These are phyloP conservation scores for Chalciporus piperatus DNA, from an alignment of 768 basidiomycete species.

Conservation along the genomic window DNA sequence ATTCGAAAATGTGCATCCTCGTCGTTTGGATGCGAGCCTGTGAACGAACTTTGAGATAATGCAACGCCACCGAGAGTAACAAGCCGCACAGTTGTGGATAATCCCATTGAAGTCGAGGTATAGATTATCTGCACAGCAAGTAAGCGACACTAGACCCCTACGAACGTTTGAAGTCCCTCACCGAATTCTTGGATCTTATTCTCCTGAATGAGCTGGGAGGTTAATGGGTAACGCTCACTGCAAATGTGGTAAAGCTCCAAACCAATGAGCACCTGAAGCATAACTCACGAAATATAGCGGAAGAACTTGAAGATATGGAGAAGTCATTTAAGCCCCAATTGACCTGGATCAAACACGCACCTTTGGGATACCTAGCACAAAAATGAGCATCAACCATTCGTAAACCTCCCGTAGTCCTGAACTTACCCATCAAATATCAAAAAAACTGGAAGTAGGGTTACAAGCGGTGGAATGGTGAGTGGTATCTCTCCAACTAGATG, in stretches of 20 bases:
- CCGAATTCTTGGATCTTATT: conserved; percentile 99
- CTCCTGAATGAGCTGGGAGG: conserved; percentile 95
- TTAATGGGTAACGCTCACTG: conserved; percentile 96
- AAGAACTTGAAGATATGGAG: conserved; percentile 64
- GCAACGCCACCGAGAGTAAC: background rate
- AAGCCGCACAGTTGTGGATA: conserved; percentile 70
- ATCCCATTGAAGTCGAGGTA: conserved; percentile 95
- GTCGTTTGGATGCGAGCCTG: conserved; percentile 94
- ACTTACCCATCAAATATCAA: conserved; percentile 23
- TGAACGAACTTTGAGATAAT: background rate
- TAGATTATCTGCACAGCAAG: conserved; percentile 61
- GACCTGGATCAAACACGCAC: conserved; percentile 32
- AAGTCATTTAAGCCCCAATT: conserved; percentile 7
- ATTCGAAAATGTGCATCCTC: conserved; percentile 93
- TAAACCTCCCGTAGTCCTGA: background rate
- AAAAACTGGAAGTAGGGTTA: conserved; percentile 10
- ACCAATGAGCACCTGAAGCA: background rate
- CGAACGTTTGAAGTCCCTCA: conserved; percentile 29
- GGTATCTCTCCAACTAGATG: background rate
- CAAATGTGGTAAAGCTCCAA: conserved; percentile 5
- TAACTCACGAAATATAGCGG: conserved; percentile 86
- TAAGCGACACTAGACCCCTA: conserved; percentile 5
- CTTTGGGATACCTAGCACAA: conserved; percentile 58
- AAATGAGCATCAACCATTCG: conserved; percentile 1
- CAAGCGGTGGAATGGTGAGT: conserved; percentile 1